Evolutionary conservation across 805 yeast species (phyloP).

Genomic region (Cyberlindnera maritima): DNA sequence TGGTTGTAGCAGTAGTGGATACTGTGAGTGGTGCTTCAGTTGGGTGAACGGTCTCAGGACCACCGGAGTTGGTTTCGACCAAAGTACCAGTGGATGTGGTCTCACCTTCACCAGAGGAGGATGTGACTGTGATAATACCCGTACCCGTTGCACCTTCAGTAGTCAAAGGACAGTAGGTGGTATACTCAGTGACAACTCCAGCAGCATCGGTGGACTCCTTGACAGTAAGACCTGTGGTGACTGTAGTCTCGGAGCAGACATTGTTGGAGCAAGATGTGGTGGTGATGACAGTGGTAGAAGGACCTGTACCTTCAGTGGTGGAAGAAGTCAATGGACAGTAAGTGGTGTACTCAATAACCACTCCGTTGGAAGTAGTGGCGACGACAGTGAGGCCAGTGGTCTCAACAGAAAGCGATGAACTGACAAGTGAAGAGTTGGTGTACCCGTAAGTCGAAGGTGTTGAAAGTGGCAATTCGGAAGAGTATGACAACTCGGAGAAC

Average conservation of each 20-base stretch:
- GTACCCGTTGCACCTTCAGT: conserved; percentile 26
- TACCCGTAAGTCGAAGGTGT: too few relatives aligned
- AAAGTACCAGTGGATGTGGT: too few relatives aligned
- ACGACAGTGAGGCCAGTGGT: conserved; percentile 1
- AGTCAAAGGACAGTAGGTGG: conserved; percentile 23
- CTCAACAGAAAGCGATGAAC: too few relatives aligned
- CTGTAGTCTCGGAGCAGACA: background rate
- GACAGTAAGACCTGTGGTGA: conserved; percentile 11
- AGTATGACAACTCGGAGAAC: too few relatives aligned
- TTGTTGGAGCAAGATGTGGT: conserved; percentile 1
- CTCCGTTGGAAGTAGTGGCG: conserved; percentile 23
- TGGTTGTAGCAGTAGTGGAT: too few relatives aligned
- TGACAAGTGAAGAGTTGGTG: too few relatives aligned
- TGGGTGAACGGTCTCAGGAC: too few relatives aligned
- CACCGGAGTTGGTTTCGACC: too few relatives aligned
- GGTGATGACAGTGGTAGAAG: conserved; percentile 9
- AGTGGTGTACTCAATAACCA: conserved; percentile 34
- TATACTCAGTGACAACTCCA: conserved; percentile 34
- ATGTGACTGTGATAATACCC: conserved; percentile 6
- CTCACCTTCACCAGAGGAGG: too few relatives aligned
- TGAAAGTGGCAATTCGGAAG: too few relatives aligned
- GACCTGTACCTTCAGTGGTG: background rate
- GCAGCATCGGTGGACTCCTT: conserved; percentile 13
- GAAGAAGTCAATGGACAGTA: conserved; percentile 17
- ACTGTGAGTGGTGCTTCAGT: too few relatives aligned